A percentile compares a stretch with the other conserved stretches of the same genome.
Conservation (phyloP, 768 basidiomycete species). For the Boletus coccyginus region DNA sequence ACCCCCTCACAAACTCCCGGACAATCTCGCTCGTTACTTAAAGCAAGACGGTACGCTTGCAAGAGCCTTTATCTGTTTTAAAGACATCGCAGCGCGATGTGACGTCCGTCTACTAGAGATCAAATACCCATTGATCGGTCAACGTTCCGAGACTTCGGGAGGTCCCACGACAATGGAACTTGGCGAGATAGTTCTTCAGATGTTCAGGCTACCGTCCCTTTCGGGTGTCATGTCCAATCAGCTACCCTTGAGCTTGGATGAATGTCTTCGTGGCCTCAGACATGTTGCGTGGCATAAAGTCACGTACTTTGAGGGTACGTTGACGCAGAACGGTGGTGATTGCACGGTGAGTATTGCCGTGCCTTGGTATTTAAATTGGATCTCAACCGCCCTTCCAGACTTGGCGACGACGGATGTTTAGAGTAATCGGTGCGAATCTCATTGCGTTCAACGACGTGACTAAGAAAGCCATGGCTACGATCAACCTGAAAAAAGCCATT, state of each 20-base stretch:
- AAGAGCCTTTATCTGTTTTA: constrained; percentile 85
- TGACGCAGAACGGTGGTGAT: constrained; percentile 94
- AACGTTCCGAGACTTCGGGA: constrained; percentile 52
- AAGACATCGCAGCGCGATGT: constrained; percentile 79
- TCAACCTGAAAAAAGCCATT: constrained; percentile 82
- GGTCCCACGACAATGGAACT: constrained; percentile 66
- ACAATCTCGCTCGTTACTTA: constrained; percentile 80
- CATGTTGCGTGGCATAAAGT: constrained; percentile 94
- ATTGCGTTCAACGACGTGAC: constrained; percentile 93
- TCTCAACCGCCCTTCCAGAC: constrained; percentile 43
- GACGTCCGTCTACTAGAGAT: constrained; percentile 85
- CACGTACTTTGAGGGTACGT: constrained; percentile 87
- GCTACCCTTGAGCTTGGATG: constrained; percentile 89
- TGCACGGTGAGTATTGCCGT: constrained; percentile 61
- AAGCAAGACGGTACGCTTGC: constrained; percentile 87
- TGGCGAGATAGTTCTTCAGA: constrained; percentile 85
- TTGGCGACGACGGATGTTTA: constrained; percentile 79
- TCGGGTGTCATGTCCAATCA: constrained; percentile 77
- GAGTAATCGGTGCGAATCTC: constrained; percentile 81
- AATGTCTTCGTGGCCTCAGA: constrained; percentile 83
- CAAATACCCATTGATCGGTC: constrained; percentile 76
- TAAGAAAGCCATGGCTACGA: constrained; percentile 85
- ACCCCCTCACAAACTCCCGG: constrained; percentile 48
- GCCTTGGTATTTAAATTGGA: background rate
- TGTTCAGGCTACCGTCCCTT: constrained; percentile 86